Evolutionary conservation across 2,329 filamentous ascomycete species (phyloP).

Genomic region (Xylariaceae sp.): DNA sequence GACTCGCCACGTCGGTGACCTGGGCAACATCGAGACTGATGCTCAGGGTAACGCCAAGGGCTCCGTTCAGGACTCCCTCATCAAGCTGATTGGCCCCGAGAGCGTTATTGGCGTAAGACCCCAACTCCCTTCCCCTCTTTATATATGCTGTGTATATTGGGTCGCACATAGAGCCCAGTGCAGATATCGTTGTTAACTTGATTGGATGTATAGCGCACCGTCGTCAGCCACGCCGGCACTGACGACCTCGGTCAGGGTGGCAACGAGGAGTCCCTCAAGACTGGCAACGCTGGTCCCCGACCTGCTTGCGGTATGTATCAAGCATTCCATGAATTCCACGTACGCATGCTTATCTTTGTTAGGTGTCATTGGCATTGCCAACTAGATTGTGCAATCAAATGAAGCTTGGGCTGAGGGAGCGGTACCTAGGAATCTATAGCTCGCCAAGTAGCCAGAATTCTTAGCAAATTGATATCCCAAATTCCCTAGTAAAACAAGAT

Average conservation of each 20-base stretch:
- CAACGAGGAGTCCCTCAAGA: constrained; percentile 95
- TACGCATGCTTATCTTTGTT: constrained; percentile 8
- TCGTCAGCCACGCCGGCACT: constrained; percentile 91
- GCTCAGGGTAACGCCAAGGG: constrained; percentile 85
- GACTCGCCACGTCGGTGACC: constrained; percentile 89
- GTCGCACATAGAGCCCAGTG: neutral
- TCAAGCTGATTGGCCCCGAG: constrained; percentile 95
- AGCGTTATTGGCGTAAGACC: constrained; percentile 83
- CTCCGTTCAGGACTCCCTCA: constrained; percentile 67
- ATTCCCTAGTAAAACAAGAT: neutral
- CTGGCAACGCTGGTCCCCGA: constrained; percentile 87
- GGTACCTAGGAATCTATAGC: constrained; percentile 4
- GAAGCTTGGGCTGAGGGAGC: neutral
- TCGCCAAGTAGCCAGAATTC: constrained; percentile 5
- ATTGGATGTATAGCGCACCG: constrained; percentile 63
- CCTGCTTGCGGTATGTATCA: constrained; percentile 78
- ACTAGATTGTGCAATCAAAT: constrained; percentile 42
- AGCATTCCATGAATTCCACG: neutral
- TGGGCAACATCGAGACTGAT: constrained; percentile 97
- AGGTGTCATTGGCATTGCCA: constrained; percentile 86
- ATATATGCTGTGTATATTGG: neutral
- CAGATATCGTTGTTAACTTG: neutral
- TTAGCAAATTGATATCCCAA: neutral
- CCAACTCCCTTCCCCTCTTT: neutral
- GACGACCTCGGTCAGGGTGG: constrained; percentile 93